These are phyloP conservation scores for Leptographium radiaticola DNA, from an alignment of 2,329 filamentous ascomycete species.

Conservation along the genomic window DNA sequence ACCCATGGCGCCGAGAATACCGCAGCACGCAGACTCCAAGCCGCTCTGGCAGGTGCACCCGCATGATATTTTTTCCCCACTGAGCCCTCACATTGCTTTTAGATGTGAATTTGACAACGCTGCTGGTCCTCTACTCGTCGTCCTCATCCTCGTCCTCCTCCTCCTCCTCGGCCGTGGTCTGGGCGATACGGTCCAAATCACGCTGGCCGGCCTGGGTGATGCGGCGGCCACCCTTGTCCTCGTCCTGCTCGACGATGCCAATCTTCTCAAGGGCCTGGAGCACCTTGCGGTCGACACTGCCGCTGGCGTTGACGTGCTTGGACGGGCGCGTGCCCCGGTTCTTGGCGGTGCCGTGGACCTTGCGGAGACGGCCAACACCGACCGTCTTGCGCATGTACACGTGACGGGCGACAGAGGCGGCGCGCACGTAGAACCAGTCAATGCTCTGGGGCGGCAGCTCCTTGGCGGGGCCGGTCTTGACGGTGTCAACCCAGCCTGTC, in stretches of 20 bases:
- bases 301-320: conserved; percentile 91
- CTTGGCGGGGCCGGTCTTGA: conserved; percentile 94
- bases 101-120: neutral
- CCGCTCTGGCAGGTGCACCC: neutral
- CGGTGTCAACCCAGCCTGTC: conserved; percentile 94
- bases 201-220: conserved; percentile 97
- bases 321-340: conserved; percentile 88
- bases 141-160: conserved; percentile 47
- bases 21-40: neutral
- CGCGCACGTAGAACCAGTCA: conserved; percentile 91
- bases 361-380: conserved; percentile 89
- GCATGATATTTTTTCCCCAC: neutral
- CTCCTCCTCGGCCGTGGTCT: conserved; percentile 63
- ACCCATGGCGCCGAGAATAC: conserved; percentile 8
- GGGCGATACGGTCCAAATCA: conserved; percentile 93
- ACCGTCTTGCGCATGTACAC: conserved; percentile 99
- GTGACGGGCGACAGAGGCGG: conserved; percentile 90
- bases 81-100: neutral
- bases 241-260: conserved; percentile 90
- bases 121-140: conserved; percentile 27
- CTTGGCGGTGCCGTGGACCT: conserved; percentile 84
- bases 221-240: conserved; percentile 96
- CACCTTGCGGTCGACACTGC: conserved; percentile 93
- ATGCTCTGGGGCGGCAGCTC: conserved; percentile 96
- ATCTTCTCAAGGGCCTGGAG: conserved; percentile 99